Evolutionary conservation across 305 asterid genomes (phyloP), one percentile per base, ranked within the genome.

Genomic region (Salvia sclarea): DNA sequence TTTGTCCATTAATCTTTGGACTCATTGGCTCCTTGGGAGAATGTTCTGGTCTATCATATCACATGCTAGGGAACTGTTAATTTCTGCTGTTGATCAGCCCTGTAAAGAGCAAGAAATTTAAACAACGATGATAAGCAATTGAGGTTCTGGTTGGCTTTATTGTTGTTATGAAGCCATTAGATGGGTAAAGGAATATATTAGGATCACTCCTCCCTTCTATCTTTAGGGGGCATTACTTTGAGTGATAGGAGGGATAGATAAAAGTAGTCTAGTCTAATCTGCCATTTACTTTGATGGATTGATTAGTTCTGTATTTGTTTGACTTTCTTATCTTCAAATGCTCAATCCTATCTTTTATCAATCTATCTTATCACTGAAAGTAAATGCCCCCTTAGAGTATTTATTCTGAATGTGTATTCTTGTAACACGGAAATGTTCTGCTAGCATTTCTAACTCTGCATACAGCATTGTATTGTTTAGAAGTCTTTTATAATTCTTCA

Each of bases 21-120:
- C n/a, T 49, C 18, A 3, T 33, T 12, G 16, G 25, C 41, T 24
- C 37, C 7, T 11, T 41, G 40, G 37, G 30, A 37, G 33, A 24
- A 41, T 31, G 9, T 61, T 24, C 24, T 41, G 64, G 13, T 35
- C 37, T 1, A n/a, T 37, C 64, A 18, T 9, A 8, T 31, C 64
- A 37, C 18, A 18, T 22, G 17, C 43, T 41, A 35, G 31, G 35
- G 64, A 43, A 9, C 47, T 58, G 30, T 25, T 28, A 35, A 35
- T 58, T 35, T 35, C 64, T 17, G 48, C 48, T 17, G 64, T 58
- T 35, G 64, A 58, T 58, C 64, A 58, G 18, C 48, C 11, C 48
- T 33, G 48, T 58, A 58, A 18, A 35, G 13, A 58, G 24, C 48
- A 58, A 22, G 31, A 28, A 3, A 58, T 33, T 17, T 22, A 35